Evolutionary conservation across 768 basidiomycete genomes (phyloP).

Genomic region (Gyrodon lividus): DNA sequence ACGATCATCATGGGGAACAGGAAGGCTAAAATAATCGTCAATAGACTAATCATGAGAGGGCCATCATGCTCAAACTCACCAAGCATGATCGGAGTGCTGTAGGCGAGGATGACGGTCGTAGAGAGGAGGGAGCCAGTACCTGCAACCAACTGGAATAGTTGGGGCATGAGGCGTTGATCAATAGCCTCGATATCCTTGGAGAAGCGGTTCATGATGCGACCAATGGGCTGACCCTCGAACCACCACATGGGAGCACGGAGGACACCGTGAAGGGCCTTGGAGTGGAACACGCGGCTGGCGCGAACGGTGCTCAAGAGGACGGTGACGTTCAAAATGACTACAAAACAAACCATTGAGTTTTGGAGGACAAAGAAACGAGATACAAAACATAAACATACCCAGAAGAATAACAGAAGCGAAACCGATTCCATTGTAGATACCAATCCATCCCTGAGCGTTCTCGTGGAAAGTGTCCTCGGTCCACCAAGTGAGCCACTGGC

Average conservation of each 20-base stretch:
- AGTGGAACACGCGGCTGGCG: slow-evolving; percentile 29
- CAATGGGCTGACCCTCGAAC: slow-evolving; percentile 37
- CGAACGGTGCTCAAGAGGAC: slow-evolving; percentile 27
- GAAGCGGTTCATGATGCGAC: slow-evolving; percentile 48
- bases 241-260: slow-evolving; percentile 28
- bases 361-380: neutral
- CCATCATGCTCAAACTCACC: slow-evolving; percentile 33
- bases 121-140: slow-evolving; percentile 25
- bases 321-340: slow-evolving; percentile 26
- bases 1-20: slow-evolving; percentile 27
- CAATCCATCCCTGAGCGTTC: slow-evolving; percentile 28
- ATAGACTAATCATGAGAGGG: slow-evolving; percentile 19
- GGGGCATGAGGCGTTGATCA: slow-evolving; percentile 37
- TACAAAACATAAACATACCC: slow-evolving; percentile 14
- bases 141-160: slow-evolving; percentile 27
- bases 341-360: neutral
- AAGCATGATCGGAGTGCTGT: slow-evolving; percentile 31
- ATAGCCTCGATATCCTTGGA: slow-evolving; percentile 42
- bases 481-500: slow-evolving; percentile 34
- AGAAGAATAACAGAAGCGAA: slow-evolving; percentile 16
- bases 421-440: slow-evolving; percentile 30
- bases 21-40: slow-evolving; percentile 10
- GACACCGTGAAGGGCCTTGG: slow-evolving; percentile 21
- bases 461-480: slow-evolving; percentile 23
- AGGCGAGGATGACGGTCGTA: slow-evolving; percentile 22